These are phyloP conservation scores for Salix purpurea DNA, from an alignment of 345 rosid genomes.

Conservation along the genomic window DNA sequence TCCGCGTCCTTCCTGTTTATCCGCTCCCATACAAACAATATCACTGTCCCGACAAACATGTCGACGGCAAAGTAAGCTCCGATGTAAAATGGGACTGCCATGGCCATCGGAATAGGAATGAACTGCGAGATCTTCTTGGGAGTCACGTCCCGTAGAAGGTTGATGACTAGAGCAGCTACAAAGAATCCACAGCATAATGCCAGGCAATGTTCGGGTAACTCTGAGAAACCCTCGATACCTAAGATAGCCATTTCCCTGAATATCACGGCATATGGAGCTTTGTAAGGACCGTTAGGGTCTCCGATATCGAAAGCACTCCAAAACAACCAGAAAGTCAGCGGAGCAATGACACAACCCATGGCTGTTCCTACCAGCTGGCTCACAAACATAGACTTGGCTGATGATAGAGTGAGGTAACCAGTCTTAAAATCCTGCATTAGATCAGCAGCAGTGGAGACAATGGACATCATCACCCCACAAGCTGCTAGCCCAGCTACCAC, in stretches of 20 bases:
- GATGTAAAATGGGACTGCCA: slow-evolving; percentile 86
- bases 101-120: slow-evolving; percentile 87
- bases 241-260: slow-evolving; percentile 86
- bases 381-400: slow-evolving; percentile 90
- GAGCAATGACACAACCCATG: slow-evolving; percentile 90
- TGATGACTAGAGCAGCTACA: slow-evolving; percentile 51
- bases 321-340: slow-evolving; percentile 81
- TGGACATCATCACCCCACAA: slow-evolving; percentile 86
- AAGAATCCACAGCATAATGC: slow-evolving; percentile 74
- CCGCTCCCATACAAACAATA: slow-evolving; percentile 70
- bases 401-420: slow-evolving; percentile 77
- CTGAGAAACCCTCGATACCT: slow-evolving; percentile 71
- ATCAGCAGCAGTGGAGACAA: slow-evolving; percentile 90
- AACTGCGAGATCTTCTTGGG: slow-evolving; percentile 66
- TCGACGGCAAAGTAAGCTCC: slow-evolving; percentile 91
- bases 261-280: slow-evolving; percentile 84
- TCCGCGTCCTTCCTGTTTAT: slow-evolving; percentile 63
- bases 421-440: slow-evolving; percentile 97
- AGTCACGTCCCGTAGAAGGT: slow-evolving; percentile 62
- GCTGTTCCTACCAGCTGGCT: slow-evolving; percentile 80
- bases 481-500: slow-evolving; percentile 88
- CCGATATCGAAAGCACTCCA: slow-evolving; percentile 90
- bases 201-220: slow-evolving; percentile 74
- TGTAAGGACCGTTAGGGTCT: slow-evolving; percentile 77
- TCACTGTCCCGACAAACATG: slow-evolving; percentile 80